phyloP scores from a whole-genome alignment of 768 basidiomycete genomes.

The Amyloporia xantha region DNA sequence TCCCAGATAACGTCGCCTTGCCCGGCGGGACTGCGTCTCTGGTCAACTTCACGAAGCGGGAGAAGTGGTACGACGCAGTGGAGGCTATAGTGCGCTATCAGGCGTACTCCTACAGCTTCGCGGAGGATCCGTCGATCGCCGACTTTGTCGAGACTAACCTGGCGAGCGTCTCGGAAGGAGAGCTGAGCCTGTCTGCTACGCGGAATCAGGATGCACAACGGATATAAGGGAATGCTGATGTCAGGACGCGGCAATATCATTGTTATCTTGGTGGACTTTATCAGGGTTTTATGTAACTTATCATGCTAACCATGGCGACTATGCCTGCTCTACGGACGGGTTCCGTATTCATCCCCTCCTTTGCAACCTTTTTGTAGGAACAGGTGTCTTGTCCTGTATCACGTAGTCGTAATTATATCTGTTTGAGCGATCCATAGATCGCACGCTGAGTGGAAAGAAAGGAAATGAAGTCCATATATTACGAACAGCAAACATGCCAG shows the following conservation, averaged over 20 bases:
- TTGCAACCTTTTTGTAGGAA: neutral
- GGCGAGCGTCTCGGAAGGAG: conserved; percentile 8
- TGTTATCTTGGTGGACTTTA: neutral
- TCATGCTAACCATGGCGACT: neutral
- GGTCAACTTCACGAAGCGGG: conserved; percentile 50
- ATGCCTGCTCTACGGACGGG: conserved; percentile 1
- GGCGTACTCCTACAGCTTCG: conserved; percentile 40
- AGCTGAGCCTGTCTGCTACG: conserved; percentile 26
- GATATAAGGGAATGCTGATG: too few relatives aligned
- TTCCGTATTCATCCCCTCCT: neutral
- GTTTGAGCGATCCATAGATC: too few relatives aligned
- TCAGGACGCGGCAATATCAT: too few relatives aligned
- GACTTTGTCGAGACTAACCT: conserved; percentile 44
- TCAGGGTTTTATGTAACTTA: neutral
- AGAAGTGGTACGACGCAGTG: conserved; percentile 50
- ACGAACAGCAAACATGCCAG: conserved; percentile 1
- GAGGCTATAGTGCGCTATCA: conserved; percentile 53
- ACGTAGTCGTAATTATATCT: too few relatives aligned
- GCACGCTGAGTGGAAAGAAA: too few relatives aligned
- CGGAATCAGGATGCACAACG: conserved; percentile 50
- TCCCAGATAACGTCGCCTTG: conserved; percentile 27
- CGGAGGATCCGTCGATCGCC: conserved; percentile 38
- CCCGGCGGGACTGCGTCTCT: conserved; percentile 16
- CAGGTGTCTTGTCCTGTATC: too few relatives aligned
- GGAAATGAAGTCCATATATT: conserved; percentile 15